phyloP scores from a whole-genome alignment of 2,329 filamentous ascomycete species.

The Neonectria coccinea region DNA sequence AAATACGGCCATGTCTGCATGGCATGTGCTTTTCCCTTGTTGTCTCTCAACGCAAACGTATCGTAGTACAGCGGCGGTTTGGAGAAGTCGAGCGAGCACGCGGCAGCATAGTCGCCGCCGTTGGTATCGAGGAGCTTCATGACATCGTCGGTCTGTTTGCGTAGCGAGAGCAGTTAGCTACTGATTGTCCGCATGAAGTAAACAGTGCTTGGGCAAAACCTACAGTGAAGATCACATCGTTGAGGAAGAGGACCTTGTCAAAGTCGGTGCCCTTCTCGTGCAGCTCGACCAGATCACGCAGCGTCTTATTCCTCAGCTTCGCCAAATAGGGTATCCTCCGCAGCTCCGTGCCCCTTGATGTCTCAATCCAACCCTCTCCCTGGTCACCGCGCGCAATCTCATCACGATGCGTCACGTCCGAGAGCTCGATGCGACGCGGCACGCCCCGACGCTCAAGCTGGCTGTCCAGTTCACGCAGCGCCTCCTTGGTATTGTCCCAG shows the following conservation, averaged over 20 bases:
- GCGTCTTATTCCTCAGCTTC: constrained; percentile 70
- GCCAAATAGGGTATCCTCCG: constrained; percentile 78
- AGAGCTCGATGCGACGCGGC: constrained; percentile 65
- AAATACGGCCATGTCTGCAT: constrained; percentile 72
- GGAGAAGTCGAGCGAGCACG: constrained; percentile 71
- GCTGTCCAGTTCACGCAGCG: constrained; percentile 66
- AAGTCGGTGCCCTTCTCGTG: constrained; percentile 62
- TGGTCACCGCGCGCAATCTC: constrained; percentile 60
- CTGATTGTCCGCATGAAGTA: neutral
- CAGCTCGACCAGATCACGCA: constrained; percentile 68
- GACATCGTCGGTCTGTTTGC: constrained; percentile 63
- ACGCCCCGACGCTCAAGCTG: constrained; percentile 66
- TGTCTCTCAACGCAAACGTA: constrained; percentile 71
- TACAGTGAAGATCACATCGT: constrained; percentile 72
- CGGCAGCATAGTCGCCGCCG: constrained; percentile 69
- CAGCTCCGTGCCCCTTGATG: constrained; percentile 65
- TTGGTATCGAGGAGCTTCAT: constrained; percentile 67
- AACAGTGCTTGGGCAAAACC: constrained; percentile 30
- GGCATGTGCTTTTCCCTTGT: constrained; percentile 60
- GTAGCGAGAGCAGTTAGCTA: constrained; percentile 11
- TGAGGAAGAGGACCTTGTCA: constrained; percentile 71
- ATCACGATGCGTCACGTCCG: constrained; percentile 69
- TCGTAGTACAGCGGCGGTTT: constrained; percentile 68
- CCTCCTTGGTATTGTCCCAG: constrained; percentile 75
- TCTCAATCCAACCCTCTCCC: constrained; percentile 72